Base-by-base conservation (phyloP, 352 stramenopile genomes). In the Pythium rhizo-oryzae region DNA sequence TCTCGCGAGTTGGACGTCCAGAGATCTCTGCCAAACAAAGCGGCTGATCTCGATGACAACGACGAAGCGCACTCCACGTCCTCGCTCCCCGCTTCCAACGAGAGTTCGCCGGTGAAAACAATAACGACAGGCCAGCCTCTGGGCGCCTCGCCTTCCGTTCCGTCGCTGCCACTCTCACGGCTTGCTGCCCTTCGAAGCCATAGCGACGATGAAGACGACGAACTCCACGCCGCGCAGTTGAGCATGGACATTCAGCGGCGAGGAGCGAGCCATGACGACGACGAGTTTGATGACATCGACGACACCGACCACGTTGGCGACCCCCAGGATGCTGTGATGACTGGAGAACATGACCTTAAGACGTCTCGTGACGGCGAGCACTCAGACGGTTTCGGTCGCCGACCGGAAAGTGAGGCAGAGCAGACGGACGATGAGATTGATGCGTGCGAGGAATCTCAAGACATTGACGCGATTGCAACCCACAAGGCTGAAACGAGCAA, bases 131-230 rank as follows among this genome's bases (percentile, higher is more conserved):
- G 8, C 46, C 19, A 30, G n/a, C 19, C 19, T 25, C 23, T 19
- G n/a, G n/a, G 25, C 41, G 41, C 13, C 9, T 47, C 21, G 23
- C 50, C 50, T 39, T 37, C 50, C 4, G 44, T 59, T 11, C 53
- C 58, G 15, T 47, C 43, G n/a, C 33, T 64, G 3, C 51, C 51
- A 19, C 54, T 62, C 25, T 54, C 53, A 13, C 43, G 62, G 21
- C 41, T 61, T 18, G 33, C 61, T 25, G 43, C 37, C 0, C 30
- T 59, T 47, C 47, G 33, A 5, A 53, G 25, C 4, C 49, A 60
- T n/a, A 67, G 60, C 21, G 49, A n/a, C n/a, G n/a, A 67, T 6
- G 59, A 65, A 18, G 59, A 61, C n/a, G 54, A 61, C 54, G 54
- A 61, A 15, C 46, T 61, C 21, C 54, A 61, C 7, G 41, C 21